Evolutionary conservation across 495 filamentous ascomycete genomes (phyloP).

Genomic region (Chlorociboria aeruginascens): DNA sequence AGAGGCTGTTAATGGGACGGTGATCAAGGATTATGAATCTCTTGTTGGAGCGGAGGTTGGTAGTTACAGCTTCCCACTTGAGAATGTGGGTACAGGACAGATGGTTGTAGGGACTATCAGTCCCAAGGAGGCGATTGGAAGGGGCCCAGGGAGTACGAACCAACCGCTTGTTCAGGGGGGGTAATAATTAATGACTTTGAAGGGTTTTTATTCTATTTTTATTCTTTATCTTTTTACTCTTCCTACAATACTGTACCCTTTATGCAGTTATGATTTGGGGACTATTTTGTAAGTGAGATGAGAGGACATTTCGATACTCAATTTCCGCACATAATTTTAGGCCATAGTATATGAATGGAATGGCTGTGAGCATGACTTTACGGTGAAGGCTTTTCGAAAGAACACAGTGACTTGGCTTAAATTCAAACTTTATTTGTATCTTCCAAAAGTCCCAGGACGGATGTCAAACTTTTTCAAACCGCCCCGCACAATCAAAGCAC

Average conservation of each 20-base stretch:
- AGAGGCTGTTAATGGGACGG: constrained; percentile 36
- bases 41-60: constrained; percentile 10
- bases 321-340: neutral
- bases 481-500: neutral
- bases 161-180: constrained; percentile 13
- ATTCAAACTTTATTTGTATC: too few relatives aligned
- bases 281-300: neutral
- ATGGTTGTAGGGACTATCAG: constrained; percentile 1
- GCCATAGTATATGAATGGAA: too few relatives aligned
- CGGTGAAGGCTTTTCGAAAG: too few relatives aligned
- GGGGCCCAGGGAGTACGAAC: constrained; percentile 15
- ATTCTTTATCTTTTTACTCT: too few relatives aligned
- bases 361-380: too few relatives aligned
- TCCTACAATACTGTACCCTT: too few relatives aligned
- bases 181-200: neutral
- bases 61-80: neutral
- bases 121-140: constrained; percentile 18
- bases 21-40: constrained; percentile 25
- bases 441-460: too few relatives aligned
- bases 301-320: neutral
- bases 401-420: too few relatives aligned
- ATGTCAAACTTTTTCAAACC: neutral
- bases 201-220: neutral
- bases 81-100: neutral
- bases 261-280: too few relatives aligned